Conservation (phyloP, 2,329 filamentous ascomycete species). For the Cephalotrichum gorgonifer region DNA sequence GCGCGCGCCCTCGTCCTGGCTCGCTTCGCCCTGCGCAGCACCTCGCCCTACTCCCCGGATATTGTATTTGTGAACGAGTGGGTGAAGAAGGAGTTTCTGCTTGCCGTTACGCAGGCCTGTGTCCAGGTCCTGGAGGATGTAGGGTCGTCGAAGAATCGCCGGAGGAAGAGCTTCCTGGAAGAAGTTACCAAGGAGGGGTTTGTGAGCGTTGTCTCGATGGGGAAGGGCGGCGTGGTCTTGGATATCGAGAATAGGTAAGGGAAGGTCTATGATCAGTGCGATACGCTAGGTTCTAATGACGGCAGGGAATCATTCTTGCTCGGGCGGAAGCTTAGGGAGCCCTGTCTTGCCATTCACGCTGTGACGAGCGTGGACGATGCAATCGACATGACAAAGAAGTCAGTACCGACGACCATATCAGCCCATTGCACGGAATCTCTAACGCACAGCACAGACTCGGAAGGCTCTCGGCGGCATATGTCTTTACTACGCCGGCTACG, state of each 20-base stretch:
- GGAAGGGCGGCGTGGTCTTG: constrained; percentile 14
- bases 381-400: constrained; percentile 32
- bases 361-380: constrained; percentile 42
- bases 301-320: constrained; percentile 17
- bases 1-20: constrained; percentile 42
- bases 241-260: constrained; percentile 7
- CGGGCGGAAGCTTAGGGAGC: constrained; percentile 27
- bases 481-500: constrained; percentile 36
- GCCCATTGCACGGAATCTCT: not conserved
- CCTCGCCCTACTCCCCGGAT: constrained; percentile 51
- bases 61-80: constrained; percentile 56
- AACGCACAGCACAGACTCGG: constrained; percentile 8
- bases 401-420: constrained; percentile 5
- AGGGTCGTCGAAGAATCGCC: not conserved
- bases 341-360: constrained; percentile 31
- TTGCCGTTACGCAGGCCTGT: constrained; percentile 25
- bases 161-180: not conserved
- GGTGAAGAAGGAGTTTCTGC: constrained; percentile 41
- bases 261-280: not conserved
- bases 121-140: constrained; percentile 9
- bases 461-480: constrained; percentile 33
- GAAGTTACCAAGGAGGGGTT: constrained; percentile 3
- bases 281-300: no score
- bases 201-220: constrained; percentile 11
- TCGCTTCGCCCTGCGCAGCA: constrained; percentile 42